Percentiles rank a stretch among this genome's conserved stretches.
These are phyloP conservation scores for Ophiostoma sp. DNA, from an alignment of 2,329 filamentous ascomycete genomes.

Conservation along the genomic window DNA sequence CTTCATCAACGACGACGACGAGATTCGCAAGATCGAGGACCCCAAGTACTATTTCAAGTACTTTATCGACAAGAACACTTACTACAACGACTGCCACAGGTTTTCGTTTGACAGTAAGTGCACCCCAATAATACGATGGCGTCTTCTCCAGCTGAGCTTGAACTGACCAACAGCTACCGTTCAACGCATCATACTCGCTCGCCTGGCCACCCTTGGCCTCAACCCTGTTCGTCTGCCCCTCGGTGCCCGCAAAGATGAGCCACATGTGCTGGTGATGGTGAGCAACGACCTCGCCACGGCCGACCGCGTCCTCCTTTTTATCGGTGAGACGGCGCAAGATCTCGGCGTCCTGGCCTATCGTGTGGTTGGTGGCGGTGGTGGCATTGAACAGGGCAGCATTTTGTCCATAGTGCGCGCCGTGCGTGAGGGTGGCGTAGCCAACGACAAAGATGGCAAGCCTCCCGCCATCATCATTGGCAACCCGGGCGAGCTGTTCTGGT, in stretches of 20 bases:
- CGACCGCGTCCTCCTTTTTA: conserved; percentile 68
- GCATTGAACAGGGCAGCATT: conserved; percentile 69
- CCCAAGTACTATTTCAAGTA: conserved; percentile 73
- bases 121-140: conserved; percentile 29
- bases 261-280: conserved; percentile 69
- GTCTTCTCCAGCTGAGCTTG: not conserved
- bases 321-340: conserved; percentile 71
- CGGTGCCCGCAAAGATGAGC: conserved; percentile 45
- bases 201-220: conserved; percentile 63
- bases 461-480: conserved; percentile 73
- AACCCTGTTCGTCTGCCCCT: conserved; percentile 62
- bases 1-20: conserved; percentile 70
- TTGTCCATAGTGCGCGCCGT: conserved; percentile 56
- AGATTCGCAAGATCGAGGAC: conserved; percentile 69
- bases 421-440: not conserved
- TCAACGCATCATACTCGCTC: conserved; percentile 58
- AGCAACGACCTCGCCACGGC: conserved; percentile 53
- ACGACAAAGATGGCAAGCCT: conserved; percentile 10
- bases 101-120: conserved; percentile 69
- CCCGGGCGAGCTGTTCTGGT: conserved; percentile 75
- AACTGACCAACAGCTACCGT: conserved; percentile 55
- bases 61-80: conserved; percentile 70
- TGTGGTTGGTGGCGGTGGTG: conserved; percentile 60
- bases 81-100: conserved; percentile 73
- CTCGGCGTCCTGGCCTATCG: conserved; percentile 75